Evolutionary conservation across 2,329 filamentous ascomycete species (phyloP).

Genomic region (Trichoderma cornu-damae): DNA sequence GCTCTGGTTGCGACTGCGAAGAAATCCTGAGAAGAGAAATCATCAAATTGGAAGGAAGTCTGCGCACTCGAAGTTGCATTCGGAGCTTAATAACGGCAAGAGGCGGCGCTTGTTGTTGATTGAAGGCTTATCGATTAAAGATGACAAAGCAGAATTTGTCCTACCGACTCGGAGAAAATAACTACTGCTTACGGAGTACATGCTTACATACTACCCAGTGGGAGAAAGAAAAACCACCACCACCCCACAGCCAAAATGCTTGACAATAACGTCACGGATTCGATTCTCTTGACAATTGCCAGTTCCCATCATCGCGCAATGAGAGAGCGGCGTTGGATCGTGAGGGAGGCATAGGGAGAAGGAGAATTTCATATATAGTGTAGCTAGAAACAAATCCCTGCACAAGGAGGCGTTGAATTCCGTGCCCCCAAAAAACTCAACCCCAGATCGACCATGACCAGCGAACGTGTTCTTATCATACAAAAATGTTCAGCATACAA

Average conservation of each 20-base stretch:
- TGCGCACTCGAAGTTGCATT: not conserved
- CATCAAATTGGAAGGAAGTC: not conserved
- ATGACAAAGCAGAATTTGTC: slow-evolving; percentile 12
- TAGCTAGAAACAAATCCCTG: not conserved
- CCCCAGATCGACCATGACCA: not conserved
- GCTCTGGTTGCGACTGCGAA: not conserved
- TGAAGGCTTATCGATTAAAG: not conserved
- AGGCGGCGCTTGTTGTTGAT: not conserved
- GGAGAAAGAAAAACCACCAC: not conserved
- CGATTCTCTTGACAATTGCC: too few species aligned
- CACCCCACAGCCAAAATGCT: not conserved
- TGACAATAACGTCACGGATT: not conserved
- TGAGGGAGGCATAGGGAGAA: not conserved
- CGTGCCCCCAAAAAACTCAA: slow-evolving; percentile 1
- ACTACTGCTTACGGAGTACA: too few species aligned
- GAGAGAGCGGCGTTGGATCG: not conserved
- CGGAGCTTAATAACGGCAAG: not conserved
- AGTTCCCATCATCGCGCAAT: too few species aligned
- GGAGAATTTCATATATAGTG: not conserved
- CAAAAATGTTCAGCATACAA: not conserved
- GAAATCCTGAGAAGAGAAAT: not conserved
- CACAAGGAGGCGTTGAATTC: not conserved
- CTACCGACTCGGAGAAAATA: too few species aligned
- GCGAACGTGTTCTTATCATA: slow-evolving; percentile 14
- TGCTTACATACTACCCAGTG: too few species aligned